These are phyloP conservation scores for Skeletonema potamos DNA, from an alignment of 108 stramenopile species.

Conservation along the genomic window DNA sequence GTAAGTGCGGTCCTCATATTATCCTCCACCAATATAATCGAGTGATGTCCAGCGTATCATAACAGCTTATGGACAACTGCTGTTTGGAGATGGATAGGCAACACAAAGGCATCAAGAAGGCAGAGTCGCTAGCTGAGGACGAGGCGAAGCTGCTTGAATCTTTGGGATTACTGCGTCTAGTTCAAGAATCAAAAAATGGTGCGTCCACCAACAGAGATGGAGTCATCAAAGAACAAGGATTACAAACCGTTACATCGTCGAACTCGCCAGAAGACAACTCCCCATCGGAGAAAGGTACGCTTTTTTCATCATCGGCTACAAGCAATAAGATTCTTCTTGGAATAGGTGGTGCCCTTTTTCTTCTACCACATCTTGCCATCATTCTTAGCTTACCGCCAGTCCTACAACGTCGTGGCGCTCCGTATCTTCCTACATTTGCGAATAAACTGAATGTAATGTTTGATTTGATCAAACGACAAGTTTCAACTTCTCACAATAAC, in stretches of 20 bases:
- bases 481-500: background rate
- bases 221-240: background rate
- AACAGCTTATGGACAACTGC: background rate
- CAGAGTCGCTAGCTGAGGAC: background rate
- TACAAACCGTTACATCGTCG: background rate
- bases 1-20: no score
- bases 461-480: slow-evolving; percentile 27
- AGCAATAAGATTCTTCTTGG: slow-evolving; percentile 22
- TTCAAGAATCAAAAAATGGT: background rate
- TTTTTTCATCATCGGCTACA: background rate
- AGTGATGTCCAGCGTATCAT: no score
- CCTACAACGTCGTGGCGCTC: slow-evolving; percentile 53
- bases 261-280: no score
- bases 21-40: no score
- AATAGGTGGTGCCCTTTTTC: slow-evolving; percentile 28
- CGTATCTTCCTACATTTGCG: slow-evolving; percentile 57
- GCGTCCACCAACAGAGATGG: no score
- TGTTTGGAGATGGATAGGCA: background rate
- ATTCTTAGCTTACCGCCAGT: slow-evolving; percentile 62
- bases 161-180: background rate
- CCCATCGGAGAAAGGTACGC: background rate
- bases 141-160: slow-evolving; percentile 2
- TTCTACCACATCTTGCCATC: slow-evolving; percentile 46
- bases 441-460: slow-evolving; percentile 49
- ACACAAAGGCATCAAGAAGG: background rate